Percentiles rank a stretch among this genome's conserved stretches.
Evolutionary conservation across 352 stramenopile genomes (phyloP).

Genomic region (Pythium volutum): DNA sequence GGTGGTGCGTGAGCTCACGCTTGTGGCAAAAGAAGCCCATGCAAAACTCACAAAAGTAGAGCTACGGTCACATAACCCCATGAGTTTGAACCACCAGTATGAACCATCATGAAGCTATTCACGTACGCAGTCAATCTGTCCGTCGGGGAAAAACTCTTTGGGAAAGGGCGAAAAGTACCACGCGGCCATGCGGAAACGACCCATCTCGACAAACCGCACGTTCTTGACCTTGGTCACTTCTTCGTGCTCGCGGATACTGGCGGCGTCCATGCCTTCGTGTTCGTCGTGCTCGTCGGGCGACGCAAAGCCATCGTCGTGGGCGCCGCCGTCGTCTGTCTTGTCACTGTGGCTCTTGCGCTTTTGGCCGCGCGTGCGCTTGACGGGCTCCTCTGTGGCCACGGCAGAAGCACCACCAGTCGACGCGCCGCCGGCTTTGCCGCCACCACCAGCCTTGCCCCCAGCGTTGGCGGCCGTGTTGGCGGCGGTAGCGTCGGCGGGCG

Average conservation of each 20-base stretch:
- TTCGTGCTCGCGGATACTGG: constrained; percentile 96
- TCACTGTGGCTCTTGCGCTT: constrained; percentile 62
- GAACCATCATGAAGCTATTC: no score
- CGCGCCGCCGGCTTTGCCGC: not conserved
- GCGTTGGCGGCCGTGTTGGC: not conserved
- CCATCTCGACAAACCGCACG: constrained; percentile 94
- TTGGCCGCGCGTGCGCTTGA: constrained; percentile 55
- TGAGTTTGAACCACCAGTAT: no score
- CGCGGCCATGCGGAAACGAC: constrained; percentile 91
- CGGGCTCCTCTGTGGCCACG: constrained; percentile 27
- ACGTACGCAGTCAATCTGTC: constrained; percentile 76
- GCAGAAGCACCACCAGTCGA: not conserved
- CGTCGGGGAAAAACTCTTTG: constrained; percentile 92
- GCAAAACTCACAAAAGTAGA: constrained; percentile 90
- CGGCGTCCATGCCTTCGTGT: constrained; percentile 98
- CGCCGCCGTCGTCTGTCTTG: constrained; percentile 31
- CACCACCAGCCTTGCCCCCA: not conserved
- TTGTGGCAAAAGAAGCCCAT: constrained; percentile 87
- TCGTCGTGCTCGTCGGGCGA: constrained; percentile 93
- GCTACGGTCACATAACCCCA: constrained; percentile 28
- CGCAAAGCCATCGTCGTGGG: constrained; percentile 77
- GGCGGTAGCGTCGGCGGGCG: not conserved
- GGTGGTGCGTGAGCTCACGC: constrained; percentile 60
- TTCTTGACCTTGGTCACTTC: constrained; percentile 98
- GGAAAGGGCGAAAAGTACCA: constrained; percentile 98